These are phyloP conservation scores for Pseudozyma hubeiensis DNA, from an alignment of 1,284 basidiomycete species.

Conservation along the genomic window DNA sequence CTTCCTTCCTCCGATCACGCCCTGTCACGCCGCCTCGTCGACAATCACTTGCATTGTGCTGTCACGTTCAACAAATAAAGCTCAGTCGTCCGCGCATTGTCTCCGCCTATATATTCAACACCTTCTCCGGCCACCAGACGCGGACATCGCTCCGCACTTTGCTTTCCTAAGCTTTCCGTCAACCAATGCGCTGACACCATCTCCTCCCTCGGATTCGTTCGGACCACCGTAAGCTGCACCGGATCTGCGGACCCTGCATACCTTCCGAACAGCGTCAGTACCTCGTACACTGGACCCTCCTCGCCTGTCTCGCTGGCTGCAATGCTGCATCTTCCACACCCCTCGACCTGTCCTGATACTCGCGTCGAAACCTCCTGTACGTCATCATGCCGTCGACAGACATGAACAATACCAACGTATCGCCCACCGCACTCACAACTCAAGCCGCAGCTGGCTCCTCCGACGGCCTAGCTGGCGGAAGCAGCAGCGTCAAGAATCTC, in stretches of 20 bases:
- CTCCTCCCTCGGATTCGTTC: background rate
- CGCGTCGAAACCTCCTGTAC: too few species aligned
- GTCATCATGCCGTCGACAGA: constrained; percentile 7
- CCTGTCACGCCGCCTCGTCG: too few species aligned
- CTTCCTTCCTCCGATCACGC: background rate
- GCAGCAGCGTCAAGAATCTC: constrained; percentile 47
- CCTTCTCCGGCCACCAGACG: constrained; percentile 11
- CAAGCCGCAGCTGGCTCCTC: constrained; percentile 7
- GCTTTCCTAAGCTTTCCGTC: background rate
- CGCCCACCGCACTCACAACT: constrained; percentile 8
- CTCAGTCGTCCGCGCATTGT: constrained; percentile 24
- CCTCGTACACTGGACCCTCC: constrained; percentile 1
- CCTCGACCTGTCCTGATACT: background rate
- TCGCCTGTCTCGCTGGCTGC: background rate
- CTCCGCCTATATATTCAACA: constrained; percentile 26
- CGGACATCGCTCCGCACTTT: constrained; percentile 2
- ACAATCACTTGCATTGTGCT: background rate
- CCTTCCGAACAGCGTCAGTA: background rate
- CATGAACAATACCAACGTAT: background rate
- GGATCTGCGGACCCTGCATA: constrained; percentile 4
- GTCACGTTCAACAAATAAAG: background rate
- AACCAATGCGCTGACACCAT: background rate
- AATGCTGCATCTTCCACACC: background rate
- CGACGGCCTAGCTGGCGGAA: constrained; percentile 4
- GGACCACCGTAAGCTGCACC: background rate